Percentiles rank a stretch among this genome's conserved stretches.
Conservation (phyloP, 2,329 filamentous ascomycete species). For the Paecilomyces niveus region DNA sequence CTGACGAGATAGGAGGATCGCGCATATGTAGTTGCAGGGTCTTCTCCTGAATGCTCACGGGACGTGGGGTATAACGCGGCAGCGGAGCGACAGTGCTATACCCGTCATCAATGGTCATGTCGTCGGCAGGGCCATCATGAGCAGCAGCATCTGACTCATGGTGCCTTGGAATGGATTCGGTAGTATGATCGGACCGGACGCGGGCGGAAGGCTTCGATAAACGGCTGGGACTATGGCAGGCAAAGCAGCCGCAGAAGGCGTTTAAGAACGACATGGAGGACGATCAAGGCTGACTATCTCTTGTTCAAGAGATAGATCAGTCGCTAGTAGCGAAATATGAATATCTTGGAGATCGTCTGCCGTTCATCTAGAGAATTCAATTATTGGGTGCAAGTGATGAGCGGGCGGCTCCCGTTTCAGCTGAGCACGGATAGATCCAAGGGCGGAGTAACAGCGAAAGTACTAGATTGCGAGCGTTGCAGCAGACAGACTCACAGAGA, state of each 20-base stretch:
- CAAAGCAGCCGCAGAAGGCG: constrained; percentile 18
- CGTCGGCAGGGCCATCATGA: constrained; percentile 3
- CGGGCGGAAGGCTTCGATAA: neutral
- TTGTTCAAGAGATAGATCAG: neutral
- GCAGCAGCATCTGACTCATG: neutral
- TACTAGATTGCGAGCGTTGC: neutral
- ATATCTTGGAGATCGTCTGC: neutral
- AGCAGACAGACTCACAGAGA: neutral
- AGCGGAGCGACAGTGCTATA: constrained; percentile 28
- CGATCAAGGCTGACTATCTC: neutral
- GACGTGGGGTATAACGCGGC: constrained; percentile 34
- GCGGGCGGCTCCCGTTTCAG: neutral
- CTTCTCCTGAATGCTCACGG: constrained; percentile 33
- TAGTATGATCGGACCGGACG: constrained; percentile 2
- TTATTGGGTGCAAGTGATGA: neutral
- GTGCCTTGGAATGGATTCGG: constrained; percentile 8
- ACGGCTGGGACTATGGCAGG: constrained; percentile 3
- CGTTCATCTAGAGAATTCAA: neutral
- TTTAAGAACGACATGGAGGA: constrained; percentile 16
- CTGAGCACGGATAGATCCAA: neutral
- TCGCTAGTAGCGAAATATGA: neutral
- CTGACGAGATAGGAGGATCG: constrained; percentile 21
- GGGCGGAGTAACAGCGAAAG: neutral
- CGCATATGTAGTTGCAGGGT: constrained; percentile 28
- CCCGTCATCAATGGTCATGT: constrained; percentile 16